A percentile compares a stretch with the other conserved stretches of the same genome.
These are phyloP conservation scores for Yarrowia hollandica DNA, from an alignment of 805 yeast species.

Conservation along the genomic window DNA sequence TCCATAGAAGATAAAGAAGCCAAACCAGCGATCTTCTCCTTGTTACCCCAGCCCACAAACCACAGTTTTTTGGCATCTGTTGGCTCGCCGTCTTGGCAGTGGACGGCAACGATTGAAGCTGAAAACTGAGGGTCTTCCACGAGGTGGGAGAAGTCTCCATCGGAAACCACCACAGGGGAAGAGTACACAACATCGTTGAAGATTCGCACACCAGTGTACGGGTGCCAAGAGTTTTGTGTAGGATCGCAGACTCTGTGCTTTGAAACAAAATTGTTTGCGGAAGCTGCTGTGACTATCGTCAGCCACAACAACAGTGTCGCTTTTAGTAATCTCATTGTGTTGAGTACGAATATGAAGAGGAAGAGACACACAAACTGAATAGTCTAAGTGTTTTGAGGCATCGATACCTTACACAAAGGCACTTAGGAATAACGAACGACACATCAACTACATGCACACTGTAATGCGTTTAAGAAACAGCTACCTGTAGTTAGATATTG, in stretches of 20 bases:
- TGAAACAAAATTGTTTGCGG: slow-evolving; percentile 10
- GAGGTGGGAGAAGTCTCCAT: slow-evolving; percentile 17
- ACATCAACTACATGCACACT: not conserved
- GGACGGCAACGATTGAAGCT: slow-evolving; percentile 15
- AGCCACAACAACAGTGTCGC: slow-evolving; percentile 24
- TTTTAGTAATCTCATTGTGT: not conserved
- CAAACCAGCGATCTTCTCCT: slow-evolving; percentile 15
- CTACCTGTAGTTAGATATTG: too few relatives aligned
- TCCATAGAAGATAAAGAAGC: slow-evolving; percentile 16
- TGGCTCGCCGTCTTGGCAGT: slow-evolving; percentile 22
- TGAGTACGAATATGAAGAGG: slow-evolving; percentile 21
- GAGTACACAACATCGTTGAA: slow-evolving; percentile 25
- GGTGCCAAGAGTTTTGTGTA: slow-evolving; percentile 25
- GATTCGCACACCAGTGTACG: slow-evolving; percentile 21
- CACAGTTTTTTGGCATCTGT: slow-evolving; percentile 19
- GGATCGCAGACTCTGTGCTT: slow-evolving; percentile 27
- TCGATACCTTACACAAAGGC: slow-evolving; percentile 1
- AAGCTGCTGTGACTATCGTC: slow-evolving; percentile 16
- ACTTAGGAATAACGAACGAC: too few relatives aligned
- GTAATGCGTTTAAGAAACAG: not conserved
- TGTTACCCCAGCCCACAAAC: slow-evolving; percentile 22
- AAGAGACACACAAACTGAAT: not conserved
- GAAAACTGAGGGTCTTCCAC: slow-evolving; percentile 23
- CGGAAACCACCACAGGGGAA: slow-evolving; percentile 4
- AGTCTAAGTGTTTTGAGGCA: slow-evolving; percentile 6